A percentile compares a stretch with the other conserved stretches of the same genome.
Evolutionary conservation across 148 eudicot genomes (phyloP).

Genomic region (Spergularia bocconei): DNA sequence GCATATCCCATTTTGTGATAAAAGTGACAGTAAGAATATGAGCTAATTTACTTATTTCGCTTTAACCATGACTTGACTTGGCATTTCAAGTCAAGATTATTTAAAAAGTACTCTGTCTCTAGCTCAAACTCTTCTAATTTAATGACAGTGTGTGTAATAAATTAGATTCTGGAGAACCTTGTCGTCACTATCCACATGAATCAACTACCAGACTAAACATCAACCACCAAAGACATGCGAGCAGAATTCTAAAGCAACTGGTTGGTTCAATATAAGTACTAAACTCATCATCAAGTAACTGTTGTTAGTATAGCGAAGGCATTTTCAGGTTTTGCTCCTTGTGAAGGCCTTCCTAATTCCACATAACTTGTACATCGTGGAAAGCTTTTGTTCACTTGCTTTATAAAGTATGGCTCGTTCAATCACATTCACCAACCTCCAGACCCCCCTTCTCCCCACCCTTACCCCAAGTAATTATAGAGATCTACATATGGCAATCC

Average conservation of each 20-base stretch:
- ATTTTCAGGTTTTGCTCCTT: not conserved
- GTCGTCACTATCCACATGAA: not conserved
- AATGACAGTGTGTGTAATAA: not conserved
- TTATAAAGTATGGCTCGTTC: not conserved
- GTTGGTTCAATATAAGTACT: not conserved
- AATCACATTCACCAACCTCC: not conserved
- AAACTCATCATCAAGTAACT: not conserved
- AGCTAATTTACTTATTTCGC: not conserved
- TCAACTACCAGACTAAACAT: not conserved
- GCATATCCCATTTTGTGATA: not conserved
- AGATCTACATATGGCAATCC: not conserved
- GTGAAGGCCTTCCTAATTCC: not conserved
- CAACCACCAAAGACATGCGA: not conserved
- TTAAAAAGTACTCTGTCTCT: not conserved
- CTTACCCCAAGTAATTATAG: not conserved
- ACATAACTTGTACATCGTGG: not conserved
- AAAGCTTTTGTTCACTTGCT: not conserved
- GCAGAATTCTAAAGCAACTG: not conserved
- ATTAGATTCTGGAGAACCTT: not conserved
- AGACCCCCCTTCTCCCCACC: not conserved
- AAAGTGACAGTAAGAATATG: not conserved
- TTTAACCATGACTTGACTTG: not conserved
- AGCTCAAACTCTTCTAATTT: not conserved
- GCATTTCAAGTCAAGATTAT: not conserved
- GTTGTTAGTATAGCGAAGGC: not conserved